These are phyloP conservation scores for Parathielavia appendiculata DNA, from an alignment of 495 filamentous ascomycete genomes.

Conservation along the genomic window DNA sequence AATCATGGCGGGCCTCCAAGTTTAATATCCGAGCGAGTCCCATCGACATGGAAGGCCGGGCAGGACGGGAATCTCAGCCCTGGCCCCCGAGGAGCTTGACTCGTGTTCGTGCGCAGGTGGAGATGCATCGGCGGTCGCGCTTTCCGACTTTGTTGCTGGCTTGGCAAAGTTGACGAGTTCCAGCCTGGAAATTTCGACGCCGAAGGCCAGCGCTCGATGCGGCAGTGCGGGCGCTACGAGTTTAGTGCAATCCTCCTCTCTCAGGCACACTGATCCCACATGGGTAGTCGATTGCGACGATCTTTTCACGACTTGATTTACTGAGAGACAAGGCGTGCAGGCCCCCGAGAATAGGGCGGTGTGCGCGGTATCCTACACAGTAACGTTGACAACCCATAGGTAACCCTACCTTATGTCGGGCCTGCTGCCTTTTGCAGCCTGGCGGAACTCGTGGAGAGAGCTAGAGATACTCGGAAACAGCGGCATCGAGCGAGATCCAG, in stretches of 20 bases:
- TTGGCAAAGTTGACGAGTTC: constrained; percentile 3
- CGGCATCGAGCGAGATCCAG: not conserved
- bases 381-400: too few relatives aligned
- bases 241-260: not conserved
- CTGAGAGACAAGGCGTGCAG: too few relatives aligned
- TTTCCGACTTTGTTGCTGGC: constrained; percentile 10
- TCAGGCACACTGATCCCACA: not conserved
- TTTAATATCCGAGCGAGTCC: too few relatives aligned
- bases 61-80: too few relatives aligned
- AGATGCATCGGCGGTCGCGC: constrained; percentile 22
- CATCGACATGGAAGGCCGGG: too few relatives aligned
- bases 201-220: not conserved
- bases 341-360: too few relatives aligned
- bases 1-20: too few relatives aligned
- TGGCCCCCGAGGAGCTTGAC: too few relatives aligned
- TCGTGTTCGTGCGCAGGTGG: constrained; percentile 13
- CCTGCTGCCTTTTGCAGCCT: too few relatives aligned
- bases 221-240: constrained; percentile 11
- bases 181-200: constrained; percentile 3
- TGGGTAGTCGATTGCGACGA: constrained; percentile 14
- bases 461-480: not conserved
- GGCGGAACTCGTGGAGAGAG: not conserved
- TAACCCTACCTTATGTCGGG: too few relatives aligned
- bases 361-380: too few relatives aligned
- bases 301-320: not conserved